Percentiles rank a stretch among this genome's conserved stretches.
Evolutionary conservation across 192 early-diverging fungal species (phyloP).

Genomic region (Nowakowskiella sp.): DNA sequence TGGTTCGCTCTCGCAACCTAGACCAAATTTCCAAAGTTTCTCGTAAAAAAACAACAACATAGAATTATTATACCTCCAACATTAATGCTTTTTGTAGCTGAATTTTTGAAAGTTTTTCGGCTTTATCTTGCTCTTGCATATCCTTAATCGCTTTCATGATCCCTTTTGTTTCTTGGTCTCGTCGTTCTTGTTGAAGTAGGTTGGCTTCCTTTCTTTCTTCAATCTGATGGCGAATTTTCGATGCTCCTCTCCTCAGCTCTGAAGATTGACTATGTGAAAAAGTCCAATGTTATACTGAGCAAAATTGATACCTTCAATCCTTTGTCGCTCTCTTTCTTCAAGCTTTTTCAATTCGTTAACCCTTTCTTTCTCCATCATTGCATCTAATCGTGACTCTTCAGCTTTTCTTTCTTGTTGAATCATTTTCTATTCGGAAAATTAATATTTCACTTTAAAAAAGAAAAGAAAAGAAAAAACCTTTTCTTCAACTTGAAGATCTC

Average conservation of each 20-base stretch:
- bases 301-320: slow-evolving; percentile 31
- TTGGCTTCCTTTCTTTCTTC: slow-evolving; percentile 47
- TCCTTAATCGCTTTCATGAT: slow-evolving; percentile 42
- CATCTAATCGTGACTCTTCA: slow-evolving; percentile 46
- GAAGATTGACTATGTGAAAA: not conserved
- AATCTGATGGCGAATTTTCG: slow-evolving; percentile 47
- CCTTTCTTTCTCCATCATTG: slow-evolving; percentile 49
- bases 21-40: not conserved
- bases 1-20: slow-evolving; percentile 46
- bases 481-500: slow-evolving; percentile 51
- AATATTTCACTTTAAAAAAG: not conserved
- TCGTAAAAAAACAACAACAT: not conserved
- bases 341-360: slow-evolving; percentile 41
- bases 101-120: slow-evolving; percentile 39
- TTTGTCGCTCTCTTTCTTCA: slow-evolving; percentile 36
- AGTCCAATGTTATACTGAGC: slow-evolving; percentile 5
- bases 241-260: slow-evolving; percentile 45
- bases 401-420: slow-evolving; percentile 39
- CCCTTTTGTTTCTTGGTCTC: slow-evolving; percentile 51
- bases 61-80: slow-evolving; percentile 29
- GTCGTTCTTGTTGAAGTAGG: slow-evolving; percentile 42
- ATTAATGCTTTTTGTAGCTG: slow-evolving; percentile 33
- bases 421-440: slow-evolving; percentile 25
- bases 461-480: too few relatives aligned
- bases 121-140: slow-evolving; percentile 35